Conservation (phyloP, 768 basidiomycete genomes). For the Naganishia kalamii region DNA sequence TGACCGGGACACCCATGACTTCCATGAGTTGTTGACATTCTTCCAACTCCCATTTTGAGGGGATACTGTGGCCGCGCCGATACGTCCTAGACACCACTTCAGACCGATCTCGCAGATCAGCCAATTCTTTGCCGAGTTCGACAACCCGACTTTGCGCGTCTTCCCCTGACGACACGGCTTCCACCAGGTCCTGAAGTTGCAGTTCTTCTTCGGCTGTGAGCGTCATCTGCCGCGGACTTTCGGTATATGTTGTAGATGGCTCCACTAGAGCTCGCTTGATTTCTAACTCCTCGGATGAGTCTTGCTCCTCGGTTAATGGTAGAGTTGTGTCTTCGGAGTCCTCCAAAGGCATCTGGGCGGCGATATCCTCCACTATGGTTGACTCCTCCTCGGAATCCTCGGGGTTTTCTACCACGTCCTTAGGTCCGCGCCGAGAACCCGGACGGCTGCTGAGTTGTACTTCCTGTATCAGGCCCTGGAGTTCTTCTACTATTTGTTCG, state of each 20-base stretch:
- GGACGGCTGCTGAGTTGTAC: constrained; percentile 9
- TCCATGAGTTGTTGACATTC: constrained; percentile 63
- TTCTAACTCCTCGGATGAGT: constrained; percentile 21
- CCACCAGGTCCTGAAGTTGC: neutral
- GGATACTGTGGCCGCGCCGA: constrained; percentile 46
- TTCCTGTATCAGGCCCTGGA: neutral
- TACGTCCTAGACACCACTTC: constrained; percentile 30
- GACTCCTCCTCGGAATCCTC: neutral
- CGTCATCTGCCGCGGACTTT: constrained; percentile 32
- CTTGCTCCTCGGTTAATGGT: neutral
- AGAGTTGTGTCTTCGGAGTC: neutral
- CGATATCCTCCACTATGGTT: neutral
- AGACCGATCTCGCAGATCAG: neutral
- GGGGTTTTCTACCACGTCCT: neutral
- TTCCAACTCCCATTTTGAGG: constrained; percentile 61
- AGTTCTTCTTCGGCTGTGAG: constrained; percentile 27
- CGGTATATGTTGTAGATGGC: constrained; percentile 25
- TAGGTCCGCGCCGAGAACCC: neutral
- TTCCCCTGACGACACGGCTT: neutral
- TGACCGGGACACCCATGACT: constrained; percentile 76
- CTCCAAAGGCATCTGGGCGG: neutral
- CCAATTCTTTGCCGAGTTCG: neutral
- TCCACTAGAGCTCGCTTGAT: constrained; percentile 2
- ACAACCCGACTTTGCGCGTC: neutral
- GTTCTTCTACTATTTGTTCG: neutral